Evolutionary conservation across 192 early-diverging fungal genomes (phyloP), one percentile per base, ranked within the genome.

Genomic region (Glomus cerebriforme): DNA sequence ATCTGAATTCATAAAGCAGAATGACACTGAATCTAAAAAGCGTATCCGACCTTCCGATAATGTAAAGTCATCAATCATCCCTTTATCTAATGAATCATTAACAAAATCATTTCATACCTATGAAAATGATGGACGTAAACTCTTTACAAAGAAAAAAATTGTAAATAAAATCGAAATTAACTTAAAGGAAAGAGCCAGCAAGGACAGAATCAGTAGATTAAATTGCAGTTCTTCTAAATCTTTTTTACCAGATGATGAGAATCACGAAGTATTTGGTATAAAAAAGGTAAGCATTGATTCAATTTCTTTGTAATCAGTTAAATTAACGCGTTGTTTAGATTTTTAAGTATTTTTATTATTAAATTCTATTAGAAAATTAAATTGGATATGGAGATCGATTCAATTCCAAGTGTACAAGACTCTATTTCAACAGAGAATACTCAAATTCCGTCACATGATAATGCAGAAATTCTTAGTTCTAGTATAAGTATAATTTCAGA

Each of bases 121-220:
- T 26, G 34, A 27, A 26, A 73, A 73, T 49, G 71, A 45, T 49
- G 71, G 47, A 17, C 71, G n/a, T 19, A 45, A 73, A 54, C 29
- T 73, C 12, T 73, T 73, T 54, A 73, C 22, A 7, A 35, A 73
- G 45, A 73, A 73, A 54, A 73, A 45, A 54, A 58, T 29, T 12
- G 43, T 37, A n/a, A 54, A 45, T 15, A 54, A 35, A 45, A 73
- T 73, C 9, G 47, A 73, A 73, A 49, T 73, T 54, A 73, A 73
- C 22, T 43, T 73, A 26, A 43, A 26, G 43, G 45, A 24, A 27
- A 73, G 71, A 26, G 13, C 58, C 10, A 26, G 13, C 37, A 39
- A 39, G 43, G 45, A 24, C 27, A 73, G 29, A n/a, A 31, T 73
- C n/a, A 26, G 13, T 54, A n/a, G 22, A 8, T 73, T 49, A 73